These are phyloP conservation scores for Cystobasidium sp. DNA, from an alignment of 1,284 basidiomycete genomes.

Conservation along the genomic window DNA sequence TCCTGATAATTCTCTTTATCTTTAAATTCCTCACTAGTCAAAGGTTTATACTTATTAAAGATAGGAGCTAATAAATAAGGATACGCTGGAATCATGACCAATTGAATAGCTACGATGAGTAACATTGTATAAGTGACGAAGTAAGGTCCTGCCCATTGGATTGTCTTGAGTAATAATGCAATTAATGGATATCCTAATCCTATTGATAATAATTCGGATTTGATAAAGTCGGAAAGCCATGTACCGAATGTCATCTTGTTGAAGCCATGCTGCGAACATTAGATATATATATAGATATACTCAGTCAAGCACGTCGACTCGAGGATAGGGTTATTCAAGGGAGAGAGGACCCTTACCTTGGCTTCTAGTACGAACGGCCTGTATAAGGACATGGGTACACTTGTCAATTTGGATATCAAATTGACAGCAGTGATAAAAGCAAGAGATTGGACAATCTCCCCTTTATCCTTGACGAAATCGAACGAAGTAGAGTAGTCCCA, in stretches of 20 bases:
- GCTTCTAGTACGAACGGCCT: conserved; percentile 93
- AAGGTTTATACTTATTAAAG: conserved; percentile 93
- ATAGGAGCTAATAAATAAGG: conserved; percentile 85
- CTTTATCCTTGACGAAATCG: conserved; percentile 44
- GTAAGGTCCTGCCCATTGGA: conserved; percentile 78
- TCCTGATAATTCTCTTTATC: conserved; percentile 65
- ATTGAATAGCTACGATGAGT: conserved; percentile 66
- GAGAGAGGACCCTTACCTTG: conserved; percentile 64
- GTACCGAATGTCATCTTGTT: conserved; percentile 38
- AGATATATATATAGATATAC: neutral
- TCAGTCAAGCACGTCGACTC: neutral
- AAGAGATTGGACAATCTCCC: conserved; percentile 80
- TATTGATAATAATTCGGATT: conserved; percentile 74
- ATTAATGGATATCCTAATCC: conserved; percentile 86
- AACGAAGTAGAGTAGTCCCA: conserved; percentile 45
- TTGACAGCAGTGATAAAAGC: conserved; percentile 73
- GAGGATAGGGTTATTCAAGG: neutral
- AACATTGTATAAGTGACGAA: conserved; percentile 52
- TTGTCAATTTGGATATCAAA: conserved; percentile 63
- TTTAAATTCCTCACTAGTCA: conserved; percentile 56
- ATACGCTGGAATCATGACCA: conserved; percentile 60
- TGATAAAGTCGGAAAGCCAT: conserved; percentile 65
- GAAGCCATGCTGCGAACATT: conserved; percentile 36
- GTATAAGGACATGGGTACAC: conserved; percentile 77
- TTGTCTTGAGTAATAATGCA: conserved; percentile 82